These are phyloP conservation scores for Heliamphora exappendiculata DNA, from an alignment of 148 eudicot genomes.

Conservation along the genomic window DNA sequence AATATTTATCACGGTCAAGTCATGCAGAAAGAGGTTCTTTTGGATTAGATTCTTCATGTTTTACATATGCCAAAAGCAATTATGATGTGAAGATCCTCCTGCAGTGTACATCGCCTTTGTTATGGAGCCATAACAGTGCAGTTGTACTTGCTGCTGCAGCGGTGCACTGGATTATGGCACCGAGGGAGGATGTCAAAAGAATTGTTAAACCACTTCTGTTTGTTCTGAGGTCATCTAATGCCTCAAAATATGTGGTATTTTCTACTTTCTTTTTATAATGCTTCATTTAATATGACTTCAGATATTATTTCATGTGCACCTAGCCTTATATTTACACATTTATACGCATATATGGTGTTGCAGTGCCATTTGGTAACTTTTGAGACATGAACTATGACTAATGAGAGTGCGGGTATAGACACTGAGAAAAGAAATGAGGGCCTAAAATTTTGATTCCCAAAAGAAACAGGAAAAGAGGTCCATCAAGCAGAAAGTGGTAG, in stretches of 20 bases:
- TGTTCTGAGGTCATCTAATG: constrained; percentile 73
- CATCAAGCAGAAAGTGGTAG: not conserved
- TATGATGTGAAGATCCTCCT: constrained; percentile 82
- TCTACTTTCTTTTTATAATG: not conserved
- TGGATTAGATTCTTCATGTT: constrained; percentile 36
- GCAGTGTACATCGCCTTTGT: constrained; percentile 83
- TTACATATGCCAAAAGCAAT: constrained; percentile 62
- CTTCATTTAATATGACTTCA: not conserved
- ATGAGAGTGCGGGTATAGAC: not conserved
- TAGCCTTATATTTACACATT: not conserved
- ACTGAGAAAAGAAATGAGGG: not conserved
- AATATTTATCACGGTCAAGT: constrained; percentile 62
- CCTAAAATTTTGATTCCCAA: not conserved
- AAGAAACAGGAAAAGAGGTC: not conserved
- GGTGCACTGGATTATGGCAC: constrained; percentile 98
- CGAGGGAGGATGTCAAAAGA: constrained; percentile 60
- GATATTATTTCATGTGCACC: not conserved
- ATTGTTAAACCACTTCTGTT: constrained; percentile 89
- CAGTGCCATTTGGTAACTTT: not conserved
- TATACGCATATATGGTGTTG: not conserved
- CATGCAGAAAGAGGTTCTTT: constrained; percentile 19
- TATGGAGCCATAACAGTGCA: constrained; percentile 98
- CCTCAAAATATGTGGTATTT: constrained; percentile 85
- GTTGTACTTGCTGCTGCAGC: constrained; percentile 98
- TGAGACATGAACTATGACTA: not conserved